Evolutionary conservation across 306 rosid genomes (phyloP), one percentile per base, ranked within the genome.

Genomic region (Ziziphus jujuba): DNA sequence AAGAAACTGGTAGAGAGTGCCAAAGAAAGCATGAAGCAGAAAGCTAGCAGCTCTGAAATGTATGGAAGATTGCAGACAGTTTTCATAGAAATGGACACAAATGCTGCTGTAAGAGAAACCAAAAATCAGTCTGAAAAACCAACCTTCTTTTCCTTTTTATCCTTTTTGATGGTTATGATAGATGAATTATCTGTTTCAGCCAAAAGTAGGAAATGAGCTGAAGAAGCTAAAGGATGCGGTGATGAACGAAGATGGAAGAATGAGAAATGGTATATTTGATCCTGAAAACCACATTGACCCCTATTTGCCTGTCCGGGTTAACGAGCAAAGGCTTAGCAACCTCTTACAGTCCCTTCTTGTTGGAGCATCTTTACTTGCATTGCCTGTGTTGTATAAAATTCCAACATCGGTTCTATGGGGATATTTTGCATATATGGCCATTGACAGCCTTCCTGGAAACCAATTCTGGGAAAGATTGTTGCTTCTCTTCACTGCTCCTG

Each of bases 381-480:
- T 81, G 77, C 83, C 87, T 35, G 71, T 63, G 48, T 70, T 85
- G 9, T 79, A 65, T 48, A 76, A 45, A 74, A 81, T 81, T 55
- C 84, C 89, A 3, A 81, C 84, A 66, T 79, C 87, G 2, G 84
- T 81, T 65, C 67, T 79, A 19, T 85, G 89, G 89, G 89, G 89
- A 38, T 85, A 81, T 43, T 85, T 85, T 61, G 84, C 87, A 6
- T 85, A 63, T 79, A 85, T 81, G 87, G 87, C 89, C 59, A 79
- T 81, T 35, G 84, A 85, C 57, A 85, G 89, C 74, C 89, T 85
- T 76, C 89, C 87, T 10, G 84, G 87, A 36, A 85, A 81, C 50
- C 87, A 85, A 22, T 85, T 85, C 24, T 81, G 84, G 87, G 84
- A 85, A 59, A 81, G 87, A 40, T 66, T 79, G 44, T 44, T 73